Evolutionary conservation across 169 alveolate genomes (phyloP).

Genomic region (Cystoisospora suis): DNA sequence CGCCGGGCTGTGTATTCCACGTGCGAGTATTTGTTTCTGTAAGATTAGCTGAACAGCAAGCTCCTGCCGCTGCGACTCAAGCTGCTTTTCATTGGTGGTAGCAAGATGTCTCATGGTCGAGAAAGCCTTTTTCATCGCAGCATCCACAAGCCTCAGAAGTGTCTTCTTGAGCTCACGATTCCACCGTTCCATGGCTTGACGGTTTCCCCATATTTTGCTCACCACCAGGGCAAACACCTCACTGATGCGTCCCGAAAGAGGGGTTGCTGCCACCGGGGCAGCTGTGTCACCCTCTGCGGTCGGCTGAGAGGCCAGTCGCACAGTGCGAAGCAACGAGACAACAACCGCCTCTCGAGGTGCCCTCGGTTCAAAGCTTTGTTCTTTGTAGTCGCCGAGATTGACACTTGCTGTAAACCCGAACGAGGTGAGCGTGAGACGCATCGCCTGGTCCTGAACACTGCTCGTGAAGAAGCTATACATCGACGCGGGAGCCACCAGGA

Average conservation of each 20-base stretch:
- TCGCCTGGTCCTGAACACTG: background rate
- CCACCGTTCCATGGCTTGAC: background rate
- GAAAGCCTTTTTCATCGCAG: too few species aligned
- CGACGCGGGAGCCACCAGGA: too few species aligned
- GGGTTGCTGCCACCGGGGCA: too few species aligned
- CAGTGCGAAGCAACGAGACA: background rate
- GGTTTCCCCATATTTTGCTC: background rate
- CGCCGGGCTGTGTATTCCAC: too few species aligned
- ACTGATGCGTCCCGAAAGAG: too few species aligned
- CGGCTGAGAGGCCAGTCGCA: too few species aligned
- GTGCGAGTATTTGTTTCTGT: too few species aligned
- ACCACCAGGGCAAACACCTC: background rate
- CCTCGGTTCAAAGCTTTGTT: background rate
- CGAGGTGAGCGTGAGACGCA: background rate
- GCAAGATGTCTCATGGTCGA: too few species aligned
- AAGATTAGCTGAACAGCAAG: too few species aligned
- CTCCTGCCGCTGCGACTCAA: too few species aligned
- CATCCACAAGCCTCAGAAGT: background rate
- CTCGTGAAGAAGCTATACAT: background rate
- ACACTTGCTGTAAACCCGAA: background rate
- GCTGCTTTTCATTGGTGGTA: too few species aligned
- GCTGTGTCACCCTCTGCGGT: too few species aligned
- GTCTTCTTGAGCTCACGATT: background rate
- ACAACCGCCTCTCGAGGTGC: background rate
- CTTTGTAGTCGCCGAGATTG: background rate